A percentile compares a stretch with the other conserved stretches of the same genome.
Evolutionary conservation across 1,284 basidiomycete species (phyloP).

Genomic region (Melampsora abietis-canadensis): DNA sequence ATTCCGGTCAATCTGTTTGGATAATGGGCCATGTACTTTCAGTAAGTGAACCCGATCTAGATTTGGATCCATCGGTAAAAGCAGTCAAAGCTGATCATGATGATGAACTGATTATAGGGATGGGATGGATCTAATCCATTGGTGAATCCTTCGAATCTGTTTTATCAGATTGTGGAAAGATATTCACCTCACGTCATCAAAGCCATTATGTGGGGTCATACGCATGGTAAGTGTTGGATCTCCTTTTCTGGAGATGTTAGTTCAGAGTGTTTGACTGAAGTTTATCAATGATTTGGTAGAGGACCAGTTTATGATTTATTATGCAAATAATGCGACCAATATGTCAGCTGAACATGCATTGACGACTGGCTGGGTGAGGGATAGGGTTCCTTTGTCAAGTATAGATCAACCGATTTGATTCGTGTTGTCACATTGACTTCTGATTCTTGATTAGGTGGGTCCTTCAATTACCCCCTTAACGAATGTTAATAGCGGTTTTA

Average conservation of each 20-base stretch:
- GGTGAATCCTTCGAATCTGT: background rate
- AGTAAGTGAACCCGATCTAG: background rate
- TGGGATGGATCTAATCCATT: slow-evolving; percentile 61
- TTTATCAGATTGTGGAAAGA: slow-evolving; percentile 65
- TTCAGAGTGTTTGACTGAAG: background rate
- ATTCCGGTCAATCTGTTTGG: slow-evolving; percentile 60
- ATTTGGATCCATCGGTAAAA: background rate
- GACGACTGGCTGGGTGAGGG: slow-evolving; percentile 51
- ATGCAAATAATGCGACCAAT: slow-evolving; percentile 58
- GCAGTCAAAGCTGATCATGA: background rate
- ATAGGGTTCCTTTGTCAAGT: slow-evolving; percentile 52
- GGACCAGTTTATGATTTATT: slow-evolving; percentile 63
- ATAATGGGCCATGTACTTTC: slow-evolving; percentile 60
- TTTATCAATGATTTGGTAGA: slow-evolving; percentile 38
- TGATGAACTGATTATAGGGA: slow-evolving; percentile 54
- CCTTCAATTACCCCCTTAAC: background rate
- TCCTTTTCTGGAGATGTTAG: background rate
- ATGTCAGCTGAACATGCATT: slow-evolving; percentile 59
- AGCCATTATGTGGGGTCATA: slow-evolving; percentile 16
- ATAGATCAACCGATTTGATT: slow-evolving; percentile 55
- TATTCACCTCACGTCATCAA: slow-evolving; percentile 74
- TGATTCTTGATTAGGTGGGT: background rate
- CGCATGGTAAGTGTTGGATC: slow-evolving; percentile 40
- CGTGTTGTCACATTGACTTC: slow-evolving; percentile 59
- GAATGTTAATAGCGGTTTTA: slow-evolving; percentile 58